Evolutionary conservation across 257 asterid species (phyloP).

Genomic region (Solanum sparsipilum): DNA sequence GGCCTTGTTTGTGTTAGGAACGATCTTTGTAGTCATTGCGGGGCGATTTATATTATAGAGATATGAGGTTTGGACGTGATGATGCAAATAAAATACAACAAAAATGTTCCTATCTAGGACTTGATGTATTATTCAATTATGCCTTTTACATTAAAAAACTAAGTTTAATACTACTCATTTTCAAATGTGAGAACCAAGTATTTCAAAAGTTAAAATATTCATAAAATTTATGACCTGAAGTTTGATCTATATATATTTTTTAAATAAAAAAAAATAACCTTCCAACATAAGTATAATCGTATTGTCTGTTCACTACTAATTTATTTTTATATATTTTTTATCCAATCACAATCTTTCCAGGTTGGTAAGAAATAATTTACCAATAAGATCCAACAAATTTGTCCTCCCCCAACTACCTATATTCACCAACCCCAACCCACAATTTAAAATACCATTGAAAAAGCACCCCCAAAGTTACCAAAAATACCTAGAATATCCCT

Average conservation of each 20-base stretch:
- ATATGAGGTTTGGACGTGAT: background rate
- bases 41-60: background rate
- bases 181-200: background rate
- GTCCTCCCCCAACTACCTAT: background rate
- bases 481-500: background rate
- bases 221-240: background rate
- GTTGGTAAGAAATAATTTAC: background rate
- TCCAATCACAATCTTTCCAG: background rate
- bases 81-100: background rate
- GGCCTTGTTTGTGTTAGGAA: background rate
- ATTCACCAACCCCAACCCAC: constrained; percentile 1
- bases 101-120: background rate
- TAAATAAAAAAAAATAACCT: background rate
- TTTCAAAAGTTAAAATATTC: background rate
- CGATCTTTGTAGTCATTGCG: background rate
- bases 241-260: background rate
- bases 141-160: background rate
- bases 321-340: background rate
- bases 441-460: background rate
- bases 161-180: background rate
- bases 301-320: background rate
- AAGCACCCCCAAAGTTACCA: background rate
- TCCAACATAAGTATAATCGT: background rate
- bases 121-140: background rate
- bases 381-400: background rate